These are phyloP conservation scores for Solanum verrucosum DNA, from an alignment of 257 asterid genomes.

Conservation along the genomic window DNA sequence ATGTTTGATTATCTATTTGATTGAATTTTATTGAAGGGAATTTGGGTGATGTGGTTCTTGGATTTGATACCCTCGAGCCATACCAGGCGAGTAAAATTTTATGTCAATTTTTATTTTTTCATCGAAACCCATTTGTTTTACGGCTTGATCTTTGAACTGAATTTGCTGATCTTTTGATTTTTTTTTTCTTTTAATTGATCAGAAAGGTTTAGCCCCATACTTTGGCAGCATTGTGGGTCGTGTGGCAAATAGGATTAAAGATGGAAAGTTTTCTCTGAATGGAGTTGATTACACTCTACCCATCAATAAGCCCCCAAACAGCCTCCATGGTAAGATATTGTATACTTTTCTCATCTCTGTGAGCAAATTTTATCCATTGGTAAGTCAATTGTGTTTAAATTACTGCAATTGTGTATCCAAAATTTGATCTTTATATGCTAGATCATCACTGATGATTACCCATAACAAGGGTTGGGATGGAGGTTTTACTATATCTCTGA, in stretches of 20 bases:
- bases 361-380: not conserved
- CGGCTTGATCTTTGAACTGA: not conserved
- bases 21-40: conserved; percentile 39
- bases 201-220: conserved; percentile 88
- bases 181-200: not conserved
- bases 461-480: not conserved
- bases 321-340: conserved; percentile 71
- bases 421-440: not conserved
- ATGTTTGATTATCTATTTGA: not conserved
- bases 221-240: conserved; percentile 99
- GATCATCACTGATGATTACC: not conserved
- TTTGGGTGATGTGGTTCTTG: conserved; percentile 91
- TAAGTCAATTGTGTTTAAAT: not conserved
- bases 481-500: not conserved
- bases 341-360: not conserved
- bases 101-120: not conserved
- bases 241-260: conserved; percentile 93
- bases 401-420: not conserved
- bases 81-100: conserved; percentile 43
- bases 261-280: conserved; percentile 67
- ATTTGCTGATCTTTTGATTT: not conserved
- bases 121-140: not conserved
- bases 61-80: conserved; percentile 87
- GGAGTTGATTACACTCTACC: conserved; percentile 71
- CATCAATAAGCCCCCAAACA: conserved; percentile 81